Evolutionary conservation across 106 monocot species (phyloP), one percentile per base, ranked within the genome.

Genomic region (Dendrobium nobile): DNA sequence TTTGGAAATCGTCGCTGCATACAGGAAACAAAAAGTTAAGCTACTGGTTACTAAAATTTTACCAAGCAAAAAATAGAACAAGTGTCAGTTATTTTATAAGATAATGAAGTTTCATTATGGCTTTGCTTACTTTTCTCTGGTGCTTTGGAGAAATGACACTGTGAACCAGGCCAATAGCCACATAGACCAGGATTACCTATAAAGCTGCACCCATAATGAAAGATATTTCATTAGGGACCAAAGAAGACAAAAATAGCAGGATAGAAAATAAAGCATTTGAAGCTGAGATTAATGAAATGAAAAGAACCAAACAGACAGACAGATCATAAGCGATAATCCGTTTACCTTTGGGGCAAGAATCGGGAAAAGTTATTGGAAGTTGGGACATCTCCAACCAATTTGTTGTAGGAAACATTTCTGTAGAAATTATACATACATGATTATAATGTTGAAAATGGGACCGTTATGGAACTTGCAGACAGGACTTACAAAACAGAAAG

Each of bases 341-440:
- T 54, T 37, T 41, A 98, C 98, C 95, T 91, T 28, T 95, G 89
- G 26, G 81, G 85, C 41, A 91, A 75, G 86, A 98, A 98, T 72
- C 95, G 75, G 6, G 95, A 85, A 84, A 98, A 98, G 79, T 98
- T 98, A 84, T 90, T 90, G 65, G 41, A 59, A 2, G 92, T 93
- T 18, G 95, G 98, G 64, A 98, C 79, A 78, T 85, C 89, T 80
- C 98, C 98, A 42, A 45, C 79, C 8, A 98, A 81, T 41, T 86
- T 90, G 83, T 98, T 98, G 80, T 87, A 90, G 0, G 98, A 98
- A 40, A 95, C 89, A 82, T 98, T 98, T 75, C 98, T 98, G 89
- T 65, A 42, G 18, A 41, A 37, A 77, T 20, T 72, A 70, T 70
- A 70, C 33, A 33, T 13, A 2, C 4, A 74, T 42, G 43, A 44